Evolutionary conservation across 169 alveolate genomes (phyloP).

Genomic region (Condylostoma magnum): DNA sequence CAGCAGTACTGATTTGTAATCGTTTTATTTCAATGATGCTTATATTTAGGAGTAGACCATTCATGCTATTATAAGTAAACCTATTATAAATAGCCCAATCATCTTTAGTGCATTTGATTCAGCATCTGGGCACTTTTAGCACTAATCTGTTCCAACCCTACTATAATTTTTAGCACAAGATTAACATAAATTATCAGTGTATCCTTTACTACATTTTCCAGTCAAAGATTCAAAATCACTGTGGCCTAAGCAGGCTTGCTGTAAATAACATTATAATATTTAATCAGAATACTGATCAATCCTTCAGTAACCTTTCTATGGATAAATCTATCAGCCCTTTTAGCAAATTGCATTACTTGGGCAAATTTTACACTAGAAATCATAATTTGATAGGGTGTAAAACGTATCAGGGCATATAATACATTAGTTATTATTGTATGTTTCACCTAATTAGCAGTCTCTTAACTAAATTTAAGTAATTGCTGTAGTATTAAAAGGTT

Average conservation of each 20-base stretch:
- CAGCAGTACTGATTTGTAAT: constrained; percentile 16
- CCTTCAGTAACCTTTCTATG: constrained; percentile 56
- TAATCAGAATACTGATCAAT: constrained; percentile 18
- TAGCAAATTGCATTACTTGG: constrained; percentile 39
- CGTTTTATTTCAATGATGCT: constrained; percentile 21
- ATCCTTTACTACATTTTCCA: constrained; percentile 37
- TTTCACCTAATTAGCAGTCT: constrained; percentile 12
- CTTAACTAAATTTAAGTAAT: neutral
- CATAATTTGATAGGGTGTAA: neutral
- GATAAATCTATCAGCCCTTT: constrained; percentile 45
- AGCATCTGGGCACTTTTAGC: constrained; percentile 35
- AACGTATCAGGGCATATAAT: neutral
- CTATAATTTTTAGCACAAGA: constrained; percentile 23
- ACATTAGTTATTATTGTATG: neutral
- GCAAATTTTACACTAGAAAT: neutral
- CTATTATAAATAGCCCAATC: neutral
- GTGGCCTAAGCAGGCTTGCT: constrained; percentile 46
- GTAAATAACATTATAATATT: constrained; percentile 31
- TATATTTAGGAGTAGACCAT: constrained; percentile 28
- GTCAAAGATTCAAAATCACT: constrained; percentile 30
- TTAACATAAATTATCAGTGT: constrained; percentile 14
- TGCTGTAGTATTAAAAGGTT: no score
- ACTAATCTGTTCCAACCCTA: neutral
- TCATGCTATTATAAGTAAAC: neutral
- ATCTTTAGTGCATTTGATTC: constrained; percentile 23